phyloP scores from a whole-genome alignment of 768 basidiomycete genomes.

The Russula lepida region DNA sequence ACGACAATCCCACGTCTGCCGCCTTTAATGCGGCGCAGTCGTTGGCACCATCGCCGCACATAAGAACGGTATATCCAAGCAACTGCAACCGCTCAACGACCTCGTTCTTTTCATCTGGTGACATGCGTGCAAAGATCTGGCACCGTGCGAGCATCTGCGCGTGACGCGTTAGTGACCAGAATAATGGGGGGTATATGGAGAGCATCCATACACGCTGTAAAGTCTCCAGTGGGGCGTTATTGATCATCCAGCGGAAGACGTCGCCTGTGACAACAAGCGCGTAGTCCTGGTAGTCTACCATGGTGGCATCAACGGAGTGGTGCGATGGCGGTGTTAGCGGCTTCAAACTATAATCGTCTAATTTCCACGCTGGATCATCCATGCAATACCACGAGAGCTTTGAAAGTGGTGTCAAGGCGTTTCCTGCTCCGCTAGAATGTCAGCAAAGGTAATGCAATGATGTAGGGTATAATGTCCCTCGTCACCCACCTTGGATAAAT shows the following conservation, averaged over 20 bases:
- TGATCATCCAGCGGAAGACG: slow-evolving; percentile 97
- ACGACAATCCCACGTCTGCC: slow-evolving; percentile 92
- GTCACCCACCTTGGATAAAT: slow-evolving; percentile 58
- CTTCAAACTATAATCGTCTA: slow-evolving; percentile 84
- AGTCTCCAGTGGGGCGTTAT: slow-evolving; percentile 88
- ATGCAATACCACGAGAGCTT: slow-evolving; percentile 86
- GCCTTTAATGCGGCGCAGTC: slow-evolving; percentile 98
- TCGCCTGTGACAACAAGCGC: slow-evolving; percentile 90
- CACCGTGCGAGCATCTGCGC: slow-evolving; percentile 92
- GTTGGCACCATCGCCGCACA: slow-evolving; percentile 99
- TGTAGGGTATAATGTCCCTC: not conserved
- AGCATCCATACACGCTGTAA: slow-evolving; percentile 68
- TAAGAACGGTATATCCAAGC: slow-evolving; percentile 92
- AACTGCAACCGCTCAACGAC: slow-evolving; percentile 89
- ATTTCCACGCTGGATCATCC: slow-evolving; percentile 76
- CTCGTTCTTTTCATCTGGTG: slow-evolving; percentile 98
- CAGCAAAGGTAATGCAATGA: not conserved
- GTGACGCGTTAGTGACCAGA: not conserved
- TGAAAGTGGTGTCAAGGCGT: slow-evolving; percentile 42
- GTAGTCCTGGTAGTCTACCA: slow-evolving; percentile 77
- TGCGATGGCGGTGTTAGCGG: slow-evolving; percentile 66
- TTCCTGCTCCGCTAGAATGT: slow-evolving; percentile 35
- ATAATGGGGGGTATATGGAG: not conserved
- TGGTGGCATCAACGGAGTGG: slow-evolving; percentile 60
- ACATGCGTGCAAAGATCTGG: slow-evolving; percentile 97